A percentile compares a stretch with the other conserved stretches of the same genome.
Evolutionary conservation across 129 eudicot species (phyloP).

Genomic region (Flaveria brownii): DNA sequence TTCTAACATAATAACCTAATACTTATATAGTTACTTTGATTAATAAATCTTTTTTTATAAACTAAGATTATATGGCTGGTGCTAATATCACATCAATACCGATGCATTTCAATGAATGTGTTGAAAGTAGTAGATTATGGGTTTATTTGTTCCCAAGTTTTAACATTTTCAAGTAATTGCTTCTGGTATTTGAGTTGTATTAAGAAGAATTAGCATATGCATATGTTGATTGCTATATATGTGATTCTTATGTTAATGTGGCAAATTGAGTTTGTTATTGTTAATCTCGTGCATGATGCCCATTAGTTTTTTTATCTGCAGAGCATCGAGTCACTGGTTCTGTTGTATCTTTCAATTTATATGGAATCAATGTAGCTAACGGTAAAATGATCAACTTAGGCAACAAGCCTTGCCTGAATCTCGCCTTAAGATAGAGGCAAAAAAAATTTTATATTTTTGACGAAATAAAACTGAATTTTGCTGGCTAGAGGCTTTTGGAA

Average conservation of each 20-base stretch:
- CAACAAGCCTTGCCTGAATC: not conserved
- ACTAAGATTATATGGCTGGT: not conserved
- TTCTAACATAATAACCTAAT: too few species aligned
- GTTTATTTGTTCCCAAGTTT: not conserved
- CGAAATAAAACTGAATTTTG: too few species aligned
- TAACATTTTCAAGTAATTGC: not conserved
- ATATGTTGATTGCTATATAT: not conserved
- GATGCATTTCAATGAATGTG: not conserved
- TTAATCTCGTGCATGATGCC: too few species aligned
- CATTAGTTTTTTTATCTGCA: too few species aligned
- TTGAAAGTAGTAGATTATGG: not conserved
- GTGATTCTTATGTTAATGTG: not conserved
- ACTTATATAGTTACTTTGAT: not conserved
- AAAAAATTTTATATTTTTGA: too few species aligned
- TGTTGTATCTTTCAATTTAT: not conserved
- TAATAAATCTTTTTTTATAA: not conserved
- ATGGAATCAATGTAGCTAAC: not conserved
- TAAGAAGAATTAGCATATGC: not conserved
- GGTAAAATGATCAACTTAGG: not conserved
- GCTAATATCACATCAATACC: not conserved
- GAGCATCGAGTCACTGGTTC: not conserved
- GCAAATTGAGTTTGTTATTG: too few species aligned
- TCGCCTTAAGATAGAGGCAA: not conserved
- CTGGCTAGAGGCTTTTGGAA: too few species aligned
- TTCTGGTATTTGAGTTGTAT: not conserved